phyloP scores from a whole-genome alignment of 768 basidiomycete species.

The Hortiboletus flavorubellus region DNA sequence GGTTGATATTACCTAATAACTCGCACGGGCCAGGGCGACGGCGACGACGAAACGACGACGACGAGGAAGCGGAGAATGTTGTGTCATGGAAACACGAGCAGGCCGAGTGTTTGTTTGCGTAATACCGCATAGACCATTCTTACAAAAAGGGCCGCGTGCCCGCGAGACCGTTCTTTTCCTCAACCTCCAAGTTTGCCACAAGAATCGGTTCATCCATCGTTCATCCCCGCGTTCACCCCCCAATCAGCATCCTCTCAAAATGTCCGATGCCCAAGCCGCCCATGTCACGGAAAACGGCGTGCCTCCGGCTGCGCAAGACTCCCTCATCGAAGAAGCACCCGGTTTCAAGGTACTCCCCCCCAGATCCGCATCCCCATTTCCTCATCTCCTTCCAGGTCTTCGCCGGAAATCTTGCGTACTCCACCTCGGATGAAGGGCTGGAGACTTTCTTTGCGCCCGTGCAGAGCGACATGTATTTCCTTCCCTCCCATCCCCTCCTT shows the following conservation, averaged over 20 bases:
- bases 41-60: neutral
- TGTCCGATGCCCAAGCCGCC: conserved; percentile 92
- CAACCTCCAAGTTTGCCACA: conserved; percentile 83
- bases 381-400: conserved; percentile 61
- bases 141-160: conserved; percentile 38
- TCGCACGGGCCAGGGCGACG: conserved; percentile 16
- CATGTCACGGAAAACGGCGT: conserved; percentile 79
- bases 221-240: conserved; percentile 36
- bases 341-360: conserved; percentile 65
- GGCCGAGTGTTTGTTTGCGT: conserved; percentile 27
- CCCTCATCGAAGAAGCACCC: conserved; percentile 62
- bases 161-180: conserved; percentile 42
- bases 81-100: conserved; percentile 44
- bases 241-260: conserved; percentile 57
- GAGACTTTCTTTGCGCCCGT: conserved; percentile 91
- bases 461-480: conserved; percentile 79
- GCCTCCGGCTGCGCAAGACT: conserved; percentile 73
- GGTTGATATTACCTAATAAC: conserved; percentile 19
- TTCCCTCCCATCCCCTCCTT: conserved; percentile 1
- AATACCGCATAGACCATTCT: conserved; percentile 8
- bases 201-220: conserved; percentile 79
- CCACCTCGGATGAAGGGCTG: conserved; percentile 92
- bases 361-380: conserved; percentile 18
- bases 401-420: conserved; percentile 93
- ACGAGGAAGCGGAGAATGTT: neutral